Conservation (phyloP, 371 early-diverging fungal species). For the Blakeslea trispora region DNA sequence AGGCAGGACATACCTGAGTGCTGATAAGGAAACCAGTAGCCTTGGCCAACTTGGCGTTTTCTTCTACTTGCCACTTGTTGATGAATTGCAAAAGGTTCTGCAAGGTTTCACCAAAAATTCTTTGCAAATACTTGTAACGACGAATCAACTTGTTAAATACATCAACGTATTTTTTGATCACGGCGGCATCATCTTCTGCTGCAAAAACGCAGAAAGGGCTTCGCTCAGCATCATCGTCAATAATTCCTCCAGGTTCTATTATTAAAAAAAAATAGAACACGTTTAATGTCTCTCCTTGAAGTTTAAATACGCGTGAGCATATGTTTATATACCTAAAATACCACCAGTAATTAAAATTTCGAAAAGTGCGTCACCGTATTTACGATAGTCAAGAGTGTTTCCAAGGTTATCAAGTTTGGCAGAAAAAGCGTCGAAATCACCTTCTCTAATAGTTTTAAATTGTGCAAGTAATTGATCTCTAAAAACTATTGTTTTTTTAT, state of each 20-base stretch:
- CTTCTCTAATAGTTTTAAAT: constrained; percentile 60
- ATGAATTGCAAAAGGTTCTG: constrained; percentile 84
- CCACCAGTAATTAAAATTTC: constrained; percentile 92
- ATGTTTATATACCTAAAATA: constrained; percentile 64
- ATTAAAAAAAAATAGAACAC: not conserved
- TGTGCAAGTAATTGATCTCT: constrained; percentile 73
- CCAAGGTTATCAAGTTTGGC: constrained; percentile 79
- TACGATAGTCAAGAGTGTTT: constrained; percentile 89
- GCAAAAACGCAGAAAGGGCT: constrained; percentile 88
- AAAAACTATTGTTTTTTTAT: constrained; percentile 52
- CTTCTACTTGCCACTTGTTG: constrained; percentile 80
- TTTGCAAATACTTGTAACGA: constrained; percentile 91
- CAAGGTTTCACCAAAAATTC: constrained; percentile 83
- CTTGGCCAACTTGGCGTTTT: constrained; percentile 78
- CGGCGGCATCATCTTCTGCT: constrained; percentile 68
- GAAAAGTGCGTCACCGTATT: constrained; percentile 92
- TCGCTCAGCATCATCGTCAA: constrained; percentile 75
- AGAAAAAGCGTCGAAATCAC: constrained; percentile 73
- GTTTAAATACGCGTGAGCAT: no score
- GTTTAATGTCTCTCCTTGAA: not conserved
- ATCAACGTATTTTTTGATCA: constrained; percentile 76
- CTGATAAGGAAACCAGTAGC: constrained; percentile 79
- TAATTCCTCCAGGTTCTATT: constrained; percentile 89
- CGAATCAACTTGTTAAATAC: constrained; percentile 86
- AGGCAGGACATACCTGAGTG: constrained; percentile 64